Conservation (phyloP, 106 monocot species). For the Apostasia shenzhenica region DNA sequence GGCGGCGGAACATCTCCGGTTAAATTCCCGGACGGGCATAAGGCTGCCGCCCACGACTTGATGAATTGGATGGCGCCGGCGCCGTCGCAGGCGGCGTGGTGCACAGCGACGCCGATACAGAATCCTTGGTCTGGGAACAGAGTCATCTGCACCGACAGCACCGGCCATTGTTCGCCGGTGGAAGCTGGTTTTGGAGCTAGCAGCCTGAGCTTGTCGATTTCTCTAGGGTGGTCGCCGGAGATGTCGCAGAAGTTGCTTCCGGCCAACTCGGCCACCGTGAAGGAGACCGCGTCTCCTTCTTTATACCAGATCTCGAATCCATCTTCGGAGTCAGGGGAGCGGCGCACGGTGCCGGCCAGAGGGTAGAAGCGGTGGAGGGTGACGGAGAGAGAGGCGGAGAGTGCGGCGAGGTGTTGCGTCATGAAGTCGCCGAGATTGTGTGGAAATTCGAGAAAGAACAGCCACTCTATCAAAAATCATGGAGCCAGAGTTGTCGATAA, state of each 20-base stretch:
- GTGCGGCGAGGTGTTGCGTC: not conserved
- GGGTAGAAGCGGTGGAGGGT: not conserved
- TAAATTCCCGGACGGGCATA: not conserved
- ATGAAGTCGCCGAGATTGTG: too few species aligned
- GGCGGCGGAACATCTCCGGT: not conserved
- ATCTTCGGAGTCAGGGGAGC: not conserved
- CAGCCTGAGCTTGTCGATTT: too few species aligned
- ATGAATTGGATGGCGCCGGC: conserved; percentile 14
- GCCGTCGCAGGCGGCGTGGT: not conserved
- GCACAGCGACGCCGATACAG: not conserved
- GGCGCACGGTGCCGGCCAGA: not conserved
- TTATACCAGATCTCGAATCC: conserved; percentile 22
- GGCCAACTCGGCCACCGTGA: not conserved
- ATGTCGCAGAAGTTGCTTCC: conserved; percentile 1
- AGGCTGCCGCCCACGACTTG: conserved; percentile 15
- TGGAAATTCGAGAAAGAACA: too few species aligned
- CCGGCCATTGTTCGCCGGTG: too few species aligned
- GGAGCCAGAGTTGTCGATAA: too few species aligned
- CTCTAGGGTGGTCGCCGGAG: too few species aligned
- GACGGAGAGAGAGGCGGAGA: too few species aligned
- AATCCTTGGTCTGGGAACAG: conserved; percentile 1
- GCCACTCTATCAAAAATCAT: too few species aligned
- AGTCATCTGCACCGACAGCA: not conserved
- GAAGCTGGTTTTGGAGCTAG: too few species aligned
- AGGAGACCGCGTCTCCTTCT: conserved; percentile 10